Evolutionary conservation across 2,329 filamentous ascomycete species (phyloP).

Genomic region (Penicillium sp.): DNA sequence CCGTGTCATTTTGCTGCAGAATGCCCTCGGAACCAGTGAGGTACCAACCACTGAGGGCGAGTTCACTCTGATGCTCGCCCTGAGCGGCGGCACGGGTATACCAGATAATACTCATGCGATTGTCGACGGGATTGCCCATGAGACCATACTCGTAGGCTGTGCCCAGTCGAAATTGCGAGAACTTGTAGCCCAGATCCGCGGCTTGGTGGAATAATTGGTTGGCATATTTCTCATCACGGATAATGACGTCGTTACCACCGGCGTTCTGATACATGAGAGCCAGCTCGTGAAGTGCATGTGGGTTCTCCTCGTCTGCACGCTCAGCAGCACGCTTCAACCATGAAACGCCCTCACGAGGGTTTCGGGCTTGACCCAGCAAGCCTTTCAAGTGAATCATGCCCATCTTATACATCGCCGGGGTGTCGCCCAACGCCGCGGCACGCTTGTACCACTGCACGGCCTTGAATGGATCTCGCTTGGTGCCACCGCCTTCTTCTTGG

Average conservation of each 20-base stretch:
- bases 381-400: conserved; percentile 95
- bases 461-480: conserved; percentile 83
- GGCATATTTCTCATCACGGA: conserved; percentile 79
- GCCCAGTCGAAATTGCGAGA: conserved; percentile 86
- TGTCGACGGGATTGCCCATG: conserved; percentile 78
- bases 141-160: conserved; percentile 86
- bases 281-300: conserved; percentile 90
- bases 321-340: conserved; percentile 95
- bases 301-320: conserved; percentile 81
- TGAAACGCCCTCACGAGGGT: conserved; percentile 78
- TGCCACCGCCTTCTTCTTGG: conserved; percentile 89
- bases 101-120: conserved; percentile 84
- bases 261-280: conserved; percentile 58
- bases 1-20: conserved; percentile 85
- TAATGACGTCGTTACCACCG: conserved; percentile 65
- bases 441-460: conserved; percentile 98
- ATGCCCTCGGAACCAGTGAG: conserved; percentile 86
- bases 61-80: conserved; percentile 89
- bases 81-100: conserved; percentile 89
- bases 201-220: conserved; percentile 80
- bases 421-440: conserved; percentile 83
- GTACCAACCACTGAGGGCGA: conserved; percentile 88
- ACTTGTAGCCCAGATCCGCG: conserved; percentile 88
- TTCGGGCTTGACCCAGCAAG: conserved; percentile 79
- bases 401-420: conserved; percentile 96